These are phyloP conservation scores for Trypanosoma platydactyli DNA, from an alignment of 208 protist species.

Conservation along the genomic window DNA sequence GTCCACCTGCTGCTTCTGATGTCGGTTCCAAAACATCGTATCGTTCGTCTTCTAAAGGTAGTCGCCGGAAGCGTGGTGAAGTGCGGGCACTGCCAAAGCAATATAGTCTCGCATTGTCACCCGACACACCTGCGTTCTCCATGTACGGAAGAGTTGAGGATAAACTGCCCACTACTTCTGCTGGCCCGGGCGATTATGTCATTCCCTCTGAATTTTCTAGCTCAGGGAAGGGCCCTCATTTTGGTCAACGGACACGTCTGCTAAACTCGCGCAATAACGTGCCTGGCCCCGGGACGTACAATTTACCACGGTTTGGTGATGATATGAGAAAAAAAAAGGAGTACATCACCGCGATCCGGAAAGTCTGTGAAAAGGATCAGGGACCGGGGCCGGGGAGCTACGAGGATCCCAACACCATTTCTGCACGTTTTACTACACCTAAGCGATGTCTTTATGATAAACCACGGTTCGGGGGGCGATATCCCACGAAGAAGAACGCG, in stretches of 20 bases:
- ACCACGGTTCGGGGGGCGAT: conserved; percentile 64
- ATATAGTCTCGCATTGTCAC: conserved; percentile 66
- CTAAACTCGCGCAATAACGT: conserved; percentile 33
- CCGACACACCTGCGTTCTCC: conserved; percentile 68
- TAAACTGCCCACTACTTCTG: conserved; percentile 25
- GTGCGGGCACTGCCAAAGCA: conserved; percentile 43
- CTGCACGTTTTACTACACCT: conserved; percentile 33
- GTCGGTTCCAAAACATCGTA: too few species aligned
- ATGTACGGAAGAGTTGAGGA: conserved; percentile 52
- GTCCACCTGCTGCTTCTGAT: background rate
- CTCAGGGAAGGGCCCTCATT: conserved; percentile 43
- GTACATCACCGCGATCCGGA: conserved; percentile 35
- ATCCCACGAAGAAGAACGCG: conserved; percentile 24
- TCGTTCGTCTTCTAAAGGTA: background rate
- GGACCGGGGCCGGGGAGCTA: conserved; percentile 66
- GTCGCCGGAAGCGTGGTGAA: background rate
- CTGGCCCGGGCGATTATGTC: conserved; percentile 51
- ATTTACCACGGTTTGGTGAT: conserved; percentile 51
- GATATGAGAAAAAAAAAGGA: conserved; percentile 33
- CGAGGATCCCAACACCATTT: conserved; percentile 75
- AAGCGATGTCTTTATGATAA: conserved; percentile 35
- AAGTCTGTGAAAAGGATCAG: conserved; percentile 24
- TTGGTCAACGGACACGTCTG: conserved; percentile 52
- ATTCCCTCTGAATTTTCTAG: conserved; percentile 56
- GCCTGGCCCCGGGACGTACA: conserved; percentile 53